Base-by-base conservation (phyloP, 2,329 filamentous ascomycete species). In the Diaporthe longicolla region DNA sequence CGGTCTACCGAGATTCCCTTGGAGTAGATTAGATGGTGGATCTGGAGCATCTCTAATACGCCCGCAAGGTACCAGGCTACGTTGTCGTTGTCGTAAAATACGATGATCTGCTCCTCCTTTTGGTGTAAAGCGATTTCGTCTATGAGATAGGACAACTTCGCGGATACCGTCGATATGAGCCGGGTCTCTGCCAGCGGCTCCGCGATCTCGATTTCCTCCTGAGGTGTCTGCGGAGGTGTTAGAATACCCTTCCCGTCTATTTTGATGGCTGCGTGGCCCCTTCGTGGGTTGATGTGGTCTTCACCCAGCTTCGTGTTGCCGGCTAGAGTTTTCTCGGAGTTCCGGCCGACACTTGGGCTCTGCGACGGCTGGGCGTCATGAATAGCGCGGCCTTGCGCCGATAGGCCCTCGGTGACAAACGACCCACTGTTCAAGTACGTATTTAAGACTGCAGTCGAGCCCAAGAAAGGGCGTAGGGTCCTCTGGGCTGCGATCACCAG, bases 11-110 rank as follows among this genome's bases (percentile, higher is more conserved):
- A 87, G 1, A 95, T 84, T 2, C 87, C 86, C 77, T 90, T 91
- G 17, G 92, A 90, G 77, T 95, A 95, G 73, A 92, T 93, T 5
- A 95, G 84, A 70, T 92, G 87, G 26, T 88, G 84, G 6, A 92
- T 85, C 78, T 89, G 87, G 13, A 92, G 84, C 85, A 96, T 87
- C 77, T 98, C 95, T 0, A 98, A 87, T 40, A 93, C 91, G 79
- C 95, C 92, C 0, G 94, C 93, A 52, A 98, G 89, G 83, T 97
- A 98, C 82, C 90, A 97, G 1, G 95, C 95, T 2, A 93, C 89
- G 78, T 97, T 96, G 75, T 97, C 93, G 43, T 93, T 93, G 75
- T 97, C 95, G 81, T 98, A 98, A 82, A 98, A 98, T 13, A 98
- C 89, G 70, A 98, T 90, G 4, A 97, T 97, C 82, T 98, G 97